A percentile compares a stretch with the other conserved stretches of the same genome.
Evolutionary conservation across 2,329 filamentous ascomycete genomes (phyloP).

Genomic region (Colletotrichum somersetense): DNA sequence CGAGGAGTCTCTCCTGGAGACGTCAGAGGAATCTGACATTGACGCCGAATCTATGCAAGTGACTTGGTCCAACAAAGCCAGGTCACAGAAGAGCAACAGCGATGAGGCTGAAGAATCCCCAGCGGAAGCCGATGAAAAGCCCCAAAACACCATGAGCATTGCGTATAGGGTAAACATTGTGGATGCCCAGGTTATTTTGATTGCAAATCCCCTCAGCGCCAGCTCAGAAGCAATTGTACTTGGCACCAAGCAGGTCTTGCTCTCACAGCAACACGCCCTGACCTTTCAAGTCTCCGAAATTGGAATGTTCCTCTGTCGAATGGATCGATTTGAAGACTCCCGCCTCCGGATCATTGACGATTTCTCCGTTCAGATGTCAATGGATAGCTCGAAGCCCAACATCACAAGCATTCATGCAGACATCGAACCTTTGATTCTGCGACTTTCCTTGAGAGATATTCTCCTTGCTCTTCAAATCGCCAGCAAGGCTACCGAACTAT

Average conservation of each 20-base stretch:
- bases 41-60: constrained; percentile 69
- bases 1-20: constrained; percentile 67
- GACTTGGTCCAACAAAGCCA: constrained; percentile 54
- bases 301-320: constrained; percentile 98
- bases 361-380: constrained; percentile 90
- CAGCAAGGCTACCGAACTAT: constrained; percentile 89
- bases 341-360: constrained; percentile 94
- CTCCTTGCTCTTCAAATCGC: constrained; percentile 93
- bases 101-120: constrained; percentile 29
- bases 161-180: constrained; percentile 95
- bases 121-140: constrained; percentile 41
- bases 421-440: constrained; percentile 89
- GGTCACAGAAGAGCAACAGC: constrained; percentile 49
- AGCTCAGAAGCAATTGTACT: constrained; percentile 97
- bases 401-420: constrained; percentile 86
- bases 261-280: constrained; percentile 93
- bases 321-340: constrained; percentile 96
- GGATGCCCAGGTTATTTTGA: constrained; percentile 95
- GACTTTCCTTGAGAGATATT: constrained; percentile 93
- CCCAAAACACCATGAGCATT: constrained; percentile 71
- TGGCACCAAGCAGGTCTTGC: constrained; percentile 90
- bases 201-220: constrained; percentile 90
- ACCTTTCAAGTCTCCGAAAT: constrained; percentile 94
- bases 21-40: constrained; percentile 65
- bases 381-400: constrained; percentile 76